Percentiles rank a stretch among this genome's conserved stretches.
These are phyloP conservation scores for Neopestalotiopsis clavispora DNA, from an alignment of 2,329 filamentous ascomycete genomes.

Conservation along the genomic window DNA sequence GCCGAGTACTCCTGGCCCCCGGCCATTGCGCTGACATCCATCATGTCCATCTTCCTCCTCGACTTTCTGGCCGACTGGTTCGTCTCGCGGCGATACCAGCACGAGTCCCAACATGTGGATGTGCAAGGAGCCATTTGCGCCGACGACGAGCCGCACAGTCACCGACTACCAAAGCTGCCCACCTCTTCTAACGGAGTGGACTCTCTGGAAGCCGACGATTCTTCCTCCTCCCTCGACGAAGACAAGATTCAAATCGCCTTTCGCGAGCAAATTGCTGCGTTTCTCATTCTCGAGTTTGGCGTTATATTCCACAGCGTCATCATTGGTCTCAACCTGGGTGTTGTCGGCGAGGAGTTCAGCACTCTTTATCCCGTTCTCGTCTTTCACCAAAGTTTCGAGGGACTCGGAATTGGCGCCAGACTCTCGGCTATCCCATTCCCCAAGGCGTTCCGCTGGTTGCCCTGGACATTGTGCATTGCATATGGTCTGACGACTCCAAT, in stretches of 20 bases:
- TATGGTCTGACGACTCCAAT: conserved; percentile 85
- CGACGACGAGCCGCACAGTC: not conserved
- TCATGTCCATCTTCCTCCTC: conserved; percentile 86
- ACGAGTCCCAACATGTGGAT: not conserved
- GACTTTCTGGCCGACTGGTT: conserved; percentile 70
- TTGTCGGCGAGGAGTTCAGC: conserved; percentile 60
- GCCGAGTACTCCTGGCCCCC: conserved; percentile 78
- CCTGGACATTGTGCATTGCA: conserved; percentile 72
- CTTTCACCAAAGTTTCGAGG: conserved; percentile 94
- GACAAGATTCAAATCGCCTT: conserved; percentile 63
- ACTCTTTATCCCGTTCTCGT: conserved; percentile 69
- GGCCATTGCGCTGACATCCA: conserved; percentile 83
- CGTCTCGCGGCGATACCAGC: not conserved
- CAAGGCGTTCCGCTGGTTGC: conserved; percentile 69
- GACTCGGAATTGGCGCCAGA: conserved; percentile 86
- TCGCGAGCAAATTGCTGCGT: conserved; percentile 79
- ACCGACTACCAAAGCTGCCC: conserved; percentile 21
- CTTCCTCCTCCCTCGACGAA: conserved; percentile 37
- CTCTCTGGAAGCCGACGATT: conserved; percentile 56
- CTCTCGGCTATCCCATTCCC: conserved; percentile 82
- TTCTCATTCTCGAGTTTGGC: conserved; percentile 94
- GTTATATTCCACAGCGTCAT: conserved; percentile 95
- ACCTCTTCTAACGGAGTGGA: conserved; percentile 31
- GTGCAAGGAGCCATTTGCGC: conserved; percentile 59
- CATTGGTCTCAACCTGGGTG: conserved; percentile 83